Evolutionary conservation across 139 green algal species (phyloP), one percentile per base, ranked within the genome.

Genomic region (Chlamydomonas applanata): DNA sequence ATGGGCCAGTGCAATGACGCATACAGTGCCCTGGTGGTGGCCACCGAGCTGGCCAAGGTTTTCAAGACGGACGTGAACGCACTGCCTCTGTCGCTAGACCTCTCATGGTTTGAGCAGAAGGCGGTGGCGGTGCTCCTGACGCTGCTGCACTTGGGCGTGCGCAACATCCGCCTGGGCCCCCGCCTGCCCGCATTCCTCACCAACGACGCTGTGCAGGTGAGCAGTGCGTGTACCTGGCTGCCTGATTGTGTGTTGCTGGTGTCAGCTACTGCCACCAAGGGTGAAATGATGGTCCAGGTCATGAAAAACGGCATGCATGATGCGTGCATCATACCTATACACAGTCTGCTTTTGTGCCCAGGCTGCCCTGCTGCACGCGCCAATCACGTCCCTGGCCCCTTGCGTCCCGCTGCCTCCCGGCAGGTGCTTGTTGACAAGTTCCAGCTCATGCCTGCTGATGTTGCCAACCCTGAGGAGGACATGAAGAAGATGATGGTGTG

Each of bases 31-130:
- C 75, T 94, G 49, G 82, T 88, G 45, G 90, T 94, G 45, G 89
- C 89, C 19, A 86, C 60, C 16, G 79, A 86, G 68, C 84, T 94
- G 32, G 86, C 89, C 71, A 82, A 92, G 71, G 88, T 77, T 7
- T 85, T 93, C 52, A 76, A 79, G 59, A 90, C 80, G 11, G 88
- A 90, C 73, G 76, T 94, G 46, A 94, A 94, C 80, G 69, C 44
- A 29, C 86, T 94, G 82, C 90, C 90, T 1, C 80, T 94, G 29
- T 87, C 78, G 17, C 74, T 94, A 46, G 80, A 93, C 77, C 68
- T 93, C 27, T 88, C 77, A 0, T 92, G 87, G 87, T 89, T 94
- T 74, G 89, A 94, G 87, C 89, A 94, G 82, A 94, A 93, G 81
- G 89, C 89, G 5, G 87, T 94, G 33, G 87, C 89, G 4, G 80